These are phyloP conservation scores for Alternaria sp. DNA, from an alignment of 2,329 filamentous ascomycete species.

Conservation along the genomic window DNA sequence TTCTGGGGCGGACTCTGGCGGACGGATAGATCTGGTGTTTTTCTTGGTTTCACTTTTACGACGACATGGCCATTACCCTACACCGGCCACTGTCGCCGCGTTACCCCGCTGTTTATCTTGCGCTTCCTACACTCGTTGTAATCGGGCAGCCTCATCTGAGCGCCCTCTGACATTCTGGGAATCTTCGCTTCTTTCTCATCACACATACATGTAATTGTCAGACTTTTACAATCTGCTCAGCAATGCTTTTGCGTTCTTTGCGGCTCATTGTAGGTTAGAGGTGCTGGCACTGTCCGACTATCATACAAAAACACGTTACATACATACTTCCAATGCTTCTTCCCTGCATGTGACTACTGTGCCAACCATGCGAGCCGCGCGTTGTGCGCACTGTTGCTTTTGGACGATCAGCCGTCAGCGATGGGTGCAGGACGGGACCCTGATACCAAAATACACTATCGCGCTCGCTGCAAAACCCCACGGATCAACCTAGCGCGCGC, in stretches of 20 bases:
- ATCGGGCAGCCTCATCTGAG: conserved; percentile 29
- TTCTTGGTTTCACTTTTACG: conserved; percentile 32
- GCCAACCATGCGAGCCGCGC: background rate
- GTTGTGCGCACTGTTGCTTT: conserved; percentile 2
- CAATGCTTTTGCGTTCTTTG: conserved; percentile 22
- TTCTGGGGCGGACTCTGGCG: conserved; percentile 16
- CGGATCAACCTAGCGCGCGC: conserved; percentile 14
- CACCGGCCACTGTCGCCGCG: conserved; percentile 42
- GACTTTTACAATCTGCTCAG: conserved; percentile 24
- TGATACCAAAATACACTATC: conserved; percentile 4
- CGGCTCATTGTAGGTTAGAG: conserved; percentile 33
- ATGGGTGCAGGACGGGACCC: conserved; percentile 1
- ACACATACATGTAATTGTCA: conserved; percentile 29
- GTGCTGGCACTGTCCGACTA: conserved; percentile 43
- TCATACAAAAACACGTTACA: conserved; percentile 23
- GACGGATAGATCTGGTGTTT: conserved; percentile 39
- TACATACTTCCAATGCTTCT: conserved; percentile 1
- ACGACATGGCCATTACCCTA: conserved; percentile 36
- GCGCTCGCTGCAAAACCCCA: conserved; percentile 4
- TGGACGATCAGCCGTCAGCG: background rate
- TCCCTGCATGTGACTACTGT: conserved; percentile 2
- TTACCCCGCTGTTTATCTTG: conserved; percentile 27
- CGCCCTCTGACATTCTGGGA: conserved; percentile 37
- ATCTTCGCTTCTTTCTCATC: conserved; percentile 37
- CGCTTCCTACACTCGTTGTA: conserved; percentile 50